Evolutionary conservation across 2,329 filamentous ascomycete species (phyloP).

Genomic region (Ustilaginoidea virens): DNA sequence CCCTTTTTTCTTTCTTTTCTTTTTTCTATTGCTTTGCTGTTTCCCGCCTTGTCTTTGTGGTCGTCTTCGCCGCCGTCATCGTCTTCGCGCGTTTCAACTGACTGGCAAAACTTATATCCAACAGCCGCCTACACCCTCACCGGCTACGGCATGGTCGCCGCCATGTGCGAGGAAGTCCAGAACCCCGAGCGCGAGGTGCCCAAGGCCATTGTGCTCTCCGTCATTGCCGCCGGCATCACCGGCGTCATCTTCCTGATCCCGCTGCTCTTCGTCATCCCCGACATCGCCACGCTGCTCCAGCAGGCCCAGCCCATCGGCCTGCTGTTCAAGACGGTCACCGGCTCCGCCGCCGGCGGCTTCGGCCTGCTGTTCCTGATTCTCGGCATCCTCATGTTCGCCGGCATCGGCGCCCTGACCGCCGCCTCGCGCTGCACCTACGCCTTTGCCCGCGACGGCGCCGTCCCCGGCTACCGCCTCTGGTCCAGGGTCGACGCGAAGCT

Average conservation of each 20-base stretch:
- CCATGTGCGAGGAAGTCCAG: conserved; percentile 47
- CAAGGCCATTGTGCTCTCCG: conserved; percentile 51
- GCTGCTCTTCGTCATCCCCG: conserved; percentile 60
- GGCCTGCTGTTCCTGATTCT: conserved; percentile 61
- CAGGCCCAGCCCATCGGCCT: conserved; percentile 62
- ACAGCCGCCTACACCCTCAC: conserved; percentile 24
- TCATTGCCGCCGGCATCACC: conserved; percentile 47
- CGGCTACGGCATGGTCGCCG: conserved; percentile 36
- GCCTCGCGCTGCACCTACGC: conserved; percentile 62
- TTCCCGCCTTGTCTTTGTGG: no score
- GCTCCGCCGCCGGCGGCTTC: conserved; percentile 57
- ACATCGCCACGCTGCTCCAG: conserved; percentile 44
- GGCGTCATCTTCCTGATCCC: conserved; percentile 53
- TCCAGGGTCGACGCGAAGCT: conserved; percentile 46
- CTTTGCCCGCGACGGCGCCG: conserved; percentile 60
- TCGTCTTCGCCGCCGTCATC: no score
- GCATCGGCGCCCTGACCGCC: conserved; percentile 59
- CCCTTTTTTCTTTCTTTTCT: neutral
- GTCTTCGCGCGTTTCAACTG: conserved; percentile 11
- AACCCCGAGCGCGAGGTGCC: conserved; percentile 46
- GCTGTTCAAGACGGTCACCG: conserved; percentile 62
- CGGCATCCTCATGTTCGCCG: conserved; percentile 63
- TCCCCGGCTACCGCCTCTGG: conserved; percentile 55
- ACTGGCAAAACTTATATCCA: no score
- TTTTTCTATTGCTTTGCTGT: no score